Percentiles rank a stretch among this genome's conserved stretches.
Evolutionary conservation across 2,329 filamentous ascomycete species (phyloP).

Genomic region (Berkeleyomyces basicola): DNA sequence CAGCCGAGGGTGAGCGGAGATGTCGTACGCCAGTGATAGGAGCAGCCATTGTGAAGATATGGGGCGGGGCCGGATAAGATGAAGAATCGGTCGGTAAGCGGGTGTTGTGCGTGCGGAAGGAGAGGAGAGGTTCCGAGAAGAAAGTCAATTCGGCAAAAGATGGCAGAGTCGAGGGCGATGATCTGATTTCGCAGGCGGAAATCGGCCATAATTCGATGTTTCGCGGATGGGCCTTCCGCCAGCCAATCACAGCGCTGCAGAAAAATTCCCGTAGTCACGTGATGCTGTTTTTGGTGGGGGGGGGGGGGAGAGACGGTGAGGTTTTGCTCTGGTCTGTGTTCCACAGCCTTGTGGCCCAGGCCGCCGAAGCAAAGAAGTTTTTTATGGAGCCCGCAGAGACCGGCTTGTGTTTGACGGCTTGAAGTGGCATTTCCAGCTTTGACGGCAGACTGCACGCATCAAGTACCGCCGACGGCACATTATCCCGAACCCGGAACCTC

Average conservation of each 20-base stretch:
- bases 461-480: not conserved
- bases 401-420: not conserved
- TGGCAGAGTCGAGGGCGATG: conserved; percentile 1
- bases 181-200: conserved; percentile 7
- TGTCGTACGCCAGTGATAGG: conserved; percentile 43
- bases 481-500: not conserved
- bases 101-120: not conserved
- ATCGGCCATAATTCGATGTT: not conserved
- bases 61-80: not conserved
- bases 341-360: not conserved
- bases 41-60: conserved; percentile 14
- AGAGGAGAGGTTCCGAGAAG: not conserved
- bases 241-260: conserved; percentile 8
- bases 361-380: not conserved
- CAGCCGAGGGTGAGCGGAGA: conserved; percentile 5
- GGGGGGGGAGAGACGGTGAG: not conserved
- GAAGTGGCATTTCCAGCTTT: not conserved
- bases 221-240: not conserved
- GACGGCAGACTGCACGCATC: not conserved
- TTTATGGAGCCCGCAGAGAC: not conserved
- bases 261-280: conserved; percentile 6
- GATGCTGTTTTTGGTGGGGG: not conserved
- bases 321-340: not conserved
- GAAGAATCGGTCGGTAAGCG: not conserved
- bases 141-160: conserved; percentile 1